Conservation (phyloP, 148 eudicot genomes). For the Fallopia convolvulus region DNA sequence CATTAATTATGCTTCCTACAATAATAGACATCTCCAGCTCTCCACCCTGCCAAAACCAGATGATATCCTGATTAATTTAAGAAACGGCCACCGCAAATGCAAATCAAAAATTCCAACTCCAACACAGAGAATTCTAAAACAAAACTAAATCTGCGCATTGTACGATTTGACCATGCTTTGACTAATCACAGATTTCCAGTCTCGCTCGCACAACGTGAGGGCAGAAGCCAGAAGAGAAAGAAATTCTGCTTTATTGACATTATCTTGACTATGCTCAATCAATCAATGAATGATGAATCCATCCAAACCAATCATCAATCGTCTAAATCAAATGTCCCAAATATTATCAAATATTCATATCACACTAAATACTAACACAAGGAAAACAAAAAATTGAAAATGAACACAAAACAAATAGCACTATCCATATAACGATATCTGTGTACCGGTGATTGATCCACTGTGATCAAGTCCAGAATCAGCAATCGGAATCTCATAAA, state of each 20-base stretch:
- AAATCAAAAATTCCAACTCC: not conserved
- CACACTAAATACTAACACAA: not conserved
- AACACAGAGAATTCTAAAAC: not conserved
- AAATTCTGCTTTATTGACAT: not conserved
- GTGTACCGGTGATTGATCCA: not conserved
- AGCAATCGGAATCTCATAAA: not conserved
- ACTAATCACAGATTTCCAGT: not conserved
- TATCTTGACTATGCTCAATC: not conserved
- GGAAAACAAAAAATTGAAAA: not conserved
- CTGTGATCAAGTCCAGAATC: not conserved
- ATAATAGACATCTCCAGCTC: not conserved
- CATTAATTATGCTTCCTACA: not conserved
- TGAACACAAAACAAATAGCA: not conserved
- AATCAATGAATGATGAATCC: constrained; percentile 8
- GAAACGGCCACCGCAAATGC: not conserved
- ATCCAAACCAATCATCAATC: not conserved
- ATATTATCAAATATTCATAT: not conserved
- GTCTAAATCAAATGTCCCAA: not conserved
- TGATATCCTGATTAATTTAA: not conserved
- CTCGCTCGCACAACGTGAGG: too few relatives aligned
- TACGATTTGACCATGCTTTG: not conserved
- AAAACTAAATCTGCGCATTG: not conserved
- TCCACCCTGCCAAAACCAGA: not conserved
- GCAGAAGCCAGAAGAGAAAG: not conserved
- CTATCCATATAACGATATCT: not conserved